phyloP scores from a whole-genome alignment of 768 basidiomycete genomes.

The Lactarius deliciosus region DNA sequence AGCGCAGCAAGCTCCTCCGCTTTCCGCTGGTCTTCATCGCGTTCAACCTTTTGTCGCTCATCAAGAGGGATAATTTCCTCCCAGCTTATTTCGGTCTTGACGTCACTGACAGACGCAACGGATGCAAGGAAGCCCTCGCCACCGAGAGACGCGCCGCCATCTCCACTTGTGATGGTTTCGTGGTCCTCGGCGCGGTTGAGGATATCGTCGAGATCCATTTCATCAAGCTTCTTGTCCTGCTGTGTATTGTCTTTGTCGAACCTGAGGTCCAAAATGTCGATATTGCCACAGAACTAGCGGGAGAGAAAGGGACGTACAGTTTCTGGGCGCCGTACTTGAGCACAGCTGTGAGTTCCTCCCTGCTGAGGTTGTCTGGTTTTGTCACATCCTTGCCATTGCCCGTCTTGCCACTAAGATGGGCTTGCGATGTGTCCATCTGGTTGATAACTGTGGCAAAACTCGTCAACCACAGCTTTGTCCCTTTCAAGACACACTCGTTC shows the following conservation, averaged over 20 bases:
- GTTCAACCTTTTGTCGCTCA: slow-evolving; percentile 80
- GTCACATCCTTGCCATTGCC: slow-evolving; percentile 59
- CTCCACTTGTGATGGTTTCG: slow-evolving; percentile 83
- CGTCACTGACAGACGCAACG: slow-evolving; percentile 94
- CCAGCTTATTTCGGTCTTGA: slow-evolving; percentile 99
- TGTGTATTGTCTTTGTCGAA: slow-evolving; percentile 96
- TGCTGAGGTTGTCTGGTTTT: slow-evolving; percentile 84
- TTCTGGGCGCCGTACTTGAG: slow-evolving; percentile 99
- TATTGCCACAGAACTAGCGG: slow-evolving; percentile 20
- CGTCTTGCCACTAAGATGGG: slow-evolving; percentile 81
- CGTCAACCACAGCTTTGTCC: slow-evolving; percentile 2
- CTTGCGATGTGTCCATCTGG: slow-evolving; percentile 99
- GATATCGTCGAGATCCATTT: slow-evolving; percentile 99
- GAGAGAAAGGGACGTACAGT: slow-evolving; percentile 56
- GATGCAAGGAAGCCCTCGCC: slow-evolving; percentile 95
- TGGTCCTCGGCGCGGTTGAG: slow-evolving; percentile 96
- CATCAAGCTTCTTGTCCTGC: slow-evolving; percentile 94
- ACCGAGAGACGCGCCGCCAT: slow-evolving; percentile 91
- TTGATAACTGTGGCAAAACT: slow-evolving; percentile 75
- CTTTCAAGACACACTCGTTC: slow-evolving; percentile 11
- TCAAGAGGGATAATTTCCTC: slow-evolving; percentile 98
- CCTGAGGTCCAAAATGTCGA: slow-evolving; percentile 43
- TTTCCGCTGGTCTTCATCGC: slow-evolving; percentile 74
- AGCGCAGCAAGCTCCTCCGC: slow-evolving; percentile 68
- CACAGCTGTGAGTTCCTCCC: slow-evolving; percentile 95